Percentiles rank a stretch among this genome's conserved stretches.
Conservation (phyloP, 2,329 filamentous ascomycete species). For the Trichoderma lentiforme region DNA sequence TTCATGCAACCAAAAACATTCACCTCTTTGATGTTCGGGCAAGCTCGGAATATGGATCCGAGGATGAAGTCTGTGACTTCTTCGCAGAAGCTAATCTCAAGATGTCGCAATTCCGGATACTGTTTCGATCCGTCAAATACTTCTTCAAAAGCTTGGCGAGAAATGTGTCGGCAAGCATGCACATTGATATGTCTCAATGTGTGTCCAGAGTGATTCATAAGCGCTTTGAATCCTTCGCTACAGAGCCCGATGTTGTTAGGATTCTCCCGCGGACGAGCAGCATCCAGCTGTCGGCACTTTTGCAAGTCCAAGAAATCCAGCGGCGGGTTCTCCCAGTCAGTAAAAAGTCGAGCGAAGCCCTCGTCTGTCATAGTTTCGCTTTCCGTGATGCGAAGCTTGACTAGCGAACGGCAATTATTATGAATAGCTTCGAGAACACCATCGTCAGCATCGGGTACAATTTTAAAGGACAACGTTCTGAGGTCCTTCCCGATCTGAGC, state of each 20-base stretch:
- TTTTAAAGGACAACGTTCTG: constrained; percentile 73
- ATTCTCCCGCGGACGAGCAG: constrained; percentile 63
- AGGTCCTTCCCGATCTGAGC: constrained; percentile 60
- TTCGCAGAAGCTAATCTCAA: constrained; percentile 77
- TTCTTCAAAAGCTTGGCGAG: constrained; percentile 65
- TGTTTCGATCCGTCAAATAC: constrained; percentile 60
- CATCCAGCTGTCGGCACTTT: constrained; percentile 73
- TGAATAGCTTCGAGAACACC: constrained; percentile 68
- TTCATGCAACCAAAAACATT: constrained; percentile 66
- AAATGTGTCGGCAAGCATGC: constrained; percentile 81
- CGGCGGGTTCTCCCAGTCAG: constrained; percentile 68
- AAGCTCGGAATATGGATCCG: constrained; percentile 60
- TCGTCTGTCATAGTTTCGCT: constrained; percentile 73
- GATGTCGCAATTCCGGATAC: constrained; percentile 66
- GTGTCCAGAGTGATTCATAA: constrained; percentile 79
- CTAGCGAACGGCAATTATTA: constrained; percentile 61
- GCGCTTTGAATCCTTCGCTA: constrained; percentile 68
- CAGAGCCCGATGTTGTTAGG: constrained; percentile 69
- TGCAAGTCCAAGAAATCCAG: constrained; percentile 71
- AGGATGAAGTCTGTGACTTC: constrained; percentile 63
- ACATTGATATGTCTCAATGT: constrained; percentile 68
- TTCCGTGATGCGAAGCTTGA: constrained; percentile 77
- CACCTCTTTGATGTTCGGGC: constrained; percentile 57
- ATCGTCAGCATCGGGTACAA: constrained; percentile 65
- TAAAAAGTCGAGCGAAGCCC: constrained; percentile 71